Conservation (phyloP, 2,329 filamentous ascomycete species). For the Nannizzia gypsea region DNA sequence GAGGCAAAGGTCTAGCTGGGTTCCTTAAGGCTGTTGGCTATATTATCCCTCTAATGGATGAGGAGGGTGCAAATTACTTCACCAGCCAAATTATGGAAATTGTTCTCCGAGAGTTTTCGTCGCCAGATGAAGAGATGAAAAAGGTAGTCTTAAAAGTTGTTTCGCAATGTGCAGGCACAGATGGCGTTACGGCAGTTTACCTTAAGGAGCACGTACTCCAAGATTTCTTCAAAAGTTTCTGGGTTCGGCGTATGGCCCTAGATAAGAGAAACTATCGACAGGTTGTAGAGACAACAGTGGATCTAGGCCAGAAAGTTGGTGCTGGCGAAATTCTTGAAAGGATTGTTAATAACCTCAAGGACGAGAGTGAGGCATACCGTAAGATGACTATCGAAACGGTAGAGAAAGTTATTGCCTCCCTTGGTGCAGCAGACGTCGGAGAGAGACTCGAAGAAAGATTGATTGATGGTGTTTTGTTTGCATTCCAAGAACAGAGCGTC, state of each 20-base stretch:
- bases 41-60: constrained; percentile 98
- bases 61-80: constrained; percentile 99
- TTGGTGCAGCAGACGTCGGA: constrained; percentile 87
- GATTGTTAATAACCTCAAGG: constrained; percentile 90
- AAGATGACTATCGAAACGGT: constrained; percentile 99
- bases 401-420: constrained; percentile 86
- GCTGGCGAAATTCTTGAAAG: constrained; percentile 88
- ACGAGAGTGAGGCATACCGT: constrained; percentile 92
- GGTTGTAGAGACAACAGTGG: constrained; percentile 95
- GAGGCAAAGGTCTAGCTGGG: constrained; percentile 87
- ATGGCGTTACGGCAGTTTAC: constrained; percentile 88
- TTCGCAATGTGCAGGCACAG: constrained; percentile 85
- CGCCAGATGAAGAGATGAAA: constrained; percentile 98
- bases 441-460: constrained; percentile 85
- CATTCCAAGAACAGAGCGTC: constrained; percentile 96
- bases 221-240: constrained; percentile 98
- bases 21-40: constrained; percentile 97
- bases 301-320: constrained; percentile 95
- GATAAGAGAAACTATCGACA: constrained; percentile 97
- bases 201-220: constrained; percentile 89
- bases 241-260: constrained; percentile 91
- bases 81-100: constrained; percentile 99
- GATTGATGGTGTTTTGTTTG: constrained; percentile 87
- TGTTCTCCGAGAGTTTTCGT: constrained; percentile 85
- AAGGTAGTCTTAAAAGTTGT: constrained; percentile 97